Percentiles rank a stretch among this genome's conserved stretches.
Evolutionary conservation across 192 early-diverging fungal species (phyloP).

Genomic region (Coemansia sp.): DNA sequence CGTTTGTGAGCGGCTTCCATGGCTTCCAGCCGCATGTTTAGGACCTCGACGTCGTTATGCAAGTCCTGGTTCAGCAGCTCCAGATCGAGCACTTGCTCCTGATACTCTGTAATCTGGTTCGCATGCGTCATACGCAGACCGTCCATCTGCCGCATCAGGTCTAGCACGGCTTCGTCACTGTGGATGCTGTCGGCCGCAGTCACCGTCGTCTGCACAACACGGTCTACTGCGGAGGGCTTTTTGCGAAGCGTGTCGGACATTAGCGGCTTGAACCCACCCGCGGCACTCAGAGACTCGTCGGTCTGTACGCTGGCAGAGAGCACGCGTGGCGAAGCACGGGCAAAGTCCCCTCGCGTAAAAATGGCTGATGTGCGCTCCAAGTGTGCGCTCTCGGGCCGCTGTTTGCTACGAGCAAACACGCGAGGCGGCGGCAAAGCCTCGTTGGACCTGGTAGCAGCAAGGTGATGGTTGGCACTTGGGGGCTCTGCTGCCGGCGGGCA

Average conservation of each 20-base stretch:
- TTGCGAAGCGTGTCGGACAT: neutral
- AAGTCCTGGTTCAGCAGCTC: conserved; percentile 48
- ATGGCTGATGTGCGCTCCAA: neutral
- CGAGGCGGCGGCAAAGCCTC: neutral
- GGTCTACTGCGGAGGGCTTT: neutral
- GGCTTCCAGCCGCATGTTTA: conserved; percentile 13
- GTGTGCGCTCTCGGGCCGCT: neutral
- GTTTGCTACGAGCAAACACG: conserved; percentile 6
- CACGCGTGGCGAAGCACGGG: neutral
- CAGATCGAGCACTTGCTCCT: conserved; percentile 49
- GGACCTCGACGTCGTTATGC: conserved; percentile 33
- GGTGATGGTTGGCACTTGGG: neutral
- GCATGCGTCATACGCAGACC: conserved; percentile 32
- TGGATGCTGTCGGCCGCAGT: conserved; percentile 23
- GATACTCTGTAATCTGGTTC: conserved; percentile 49
- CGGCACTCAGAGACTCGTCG: neutral
- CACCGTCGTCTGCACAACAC: conserved; percentile 21
- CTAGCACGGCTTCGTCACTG: conserved; percentile 46
- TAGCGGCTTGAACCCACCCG: neutral
- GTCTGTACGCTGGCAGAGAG: conserved; percentile 40
- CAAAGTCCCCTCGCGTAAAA: neutral
- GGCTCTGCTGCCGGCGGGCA: neutral
- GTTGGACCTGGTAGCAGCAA: neutral
- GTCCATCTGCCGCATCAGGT: conserved; percentile 51
- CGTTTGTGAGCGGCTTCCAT: conserved; percentile 20